A percentile compares a stretch with the other conserved stretches of the same genome.
Evolutionary conservation across 495 filamentous ascomycete genomes (phyloP).

Genomic region (Hypomontagnella monticulosa): DNA sequence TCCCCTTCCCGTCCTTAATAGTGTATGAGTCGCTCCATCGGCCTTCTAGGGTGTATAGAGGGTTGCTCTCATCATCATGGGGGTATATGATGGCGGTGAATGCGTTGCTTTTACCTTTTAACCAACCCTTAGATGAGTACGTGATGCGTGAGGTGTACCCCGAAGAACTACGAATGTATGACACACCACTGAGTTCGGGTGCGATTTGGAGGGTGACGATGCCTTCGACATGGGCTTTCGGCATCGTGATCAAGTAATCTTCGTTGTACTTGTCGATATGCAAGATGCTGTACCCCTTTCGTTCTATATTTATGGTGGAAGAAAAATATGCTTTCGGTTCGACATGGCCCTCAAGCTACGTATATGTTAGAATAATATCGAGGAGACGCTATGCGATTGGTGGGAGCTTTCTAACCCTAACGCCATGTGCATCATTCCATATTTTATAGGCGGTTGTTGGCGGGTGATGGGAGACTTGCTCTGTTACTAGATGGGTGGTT

Average conservation of each 20-base stretch:
- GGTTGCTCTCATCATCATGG: constrained; percentile 70
- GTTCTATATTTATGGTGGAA: constrained; percentile 82
- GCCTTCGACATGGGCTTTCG: constrained; percentile 84
- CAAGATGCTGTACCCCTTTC: constrained; percentile 80
- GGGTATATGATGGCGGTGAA: constrained; percentile 76
- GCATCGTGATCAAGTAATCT: constrained; percentile 82
- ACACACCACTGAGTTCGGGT: constrained; percentile 77
- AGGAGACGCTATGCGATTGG: background rate
- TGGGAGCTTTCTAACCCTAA: constrained; percentile 58
- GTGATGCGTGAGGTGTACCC: constrained; percentile 83
- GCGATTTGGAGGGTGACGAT: constrained; percentile 80
- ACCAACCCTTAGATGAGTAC: constrained; percentile 82
- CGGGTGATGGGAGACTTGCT: constrained; percentile 76
- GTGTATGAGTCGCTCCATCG: constrained; percentile 80
- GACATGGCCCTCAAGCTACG: constrained; percentile 80
- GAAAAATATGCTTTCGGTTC: constrained; percentile 86
- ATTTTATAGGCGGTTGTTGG: constrained; percentile 86
- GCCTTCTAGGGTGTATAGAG: constrained; percentile 78
- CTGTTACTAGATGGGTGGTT: constrained; percentile 66
- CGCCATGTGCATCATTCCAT: constrained; percentile 77
- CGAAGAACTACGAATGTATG: constrained; percentile 75
- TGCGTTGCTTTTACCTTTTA: constrained; percentile 84
- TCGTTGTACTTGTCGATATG: constrained; percentile 69
- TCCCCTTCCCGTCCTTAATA: constrained; percentile 67
- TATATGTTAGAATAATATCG: constrained; percentile 1